Percentiles rank a stretch among this genome's conserved stretches.
Conservation (phyloP, 352 stramenopile species). For the Globisporangium paroecandrum region DNA sequence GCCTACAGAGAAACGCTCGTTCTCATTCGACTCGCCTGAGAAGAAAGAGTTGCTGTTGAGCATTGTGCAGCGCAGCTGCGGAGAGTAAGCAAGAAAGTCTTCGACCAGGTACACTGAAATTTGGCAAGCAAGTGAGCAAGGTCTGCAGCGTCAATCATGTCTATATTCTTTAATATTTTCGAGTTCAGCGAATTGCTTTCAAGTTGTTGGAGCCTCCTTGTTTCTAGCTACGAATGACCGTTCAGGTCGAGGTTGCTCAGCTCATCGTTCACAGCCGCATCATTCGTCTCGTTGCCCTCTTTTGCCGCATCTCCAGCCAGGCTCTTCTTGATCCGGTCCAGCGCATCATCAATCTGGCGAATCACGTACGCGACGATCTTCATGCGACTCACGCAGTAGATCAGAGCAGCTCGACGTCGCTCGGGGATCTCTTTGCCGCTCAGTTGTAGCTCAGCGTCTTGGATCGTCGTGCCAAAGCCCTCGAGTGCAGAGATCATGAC, state of each 20-base stretch:
- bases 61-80: conserved; percentile 45
- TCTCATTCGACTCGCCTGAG: conserved; percentile 52
- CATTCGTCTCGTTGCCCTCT: not conserved
- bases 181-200: not conserved
- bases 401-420: conserved; percentile 35
- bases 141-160: not conserved
- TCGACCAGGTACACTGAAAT: not conserved
- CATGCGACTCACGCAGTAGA: conserved; percentile 45
- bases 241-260: conserved; percentile 2
- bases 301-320: not conserved
- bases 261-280: not conserved
- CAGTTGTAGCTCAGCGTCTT: conserved; percentile 29
- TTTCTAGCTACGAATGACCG: not conserved
- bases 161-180: not conserved
- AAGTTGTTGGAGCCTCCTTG: not conserved
- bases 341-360: conserved; percentile 35
- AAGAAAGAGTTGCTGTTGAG: conserved; percentile 48
- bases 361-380: conserved; percentile 36
- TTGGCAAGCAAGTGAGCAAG: not conserved
- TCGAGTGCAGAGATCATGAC: conserved; percentile 17
- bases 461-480: conserved; percentile 20
- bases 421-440: conserved; percentile 16
- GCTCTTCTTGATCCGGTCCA: conserved; percentile 8
- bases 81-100: not conserved
- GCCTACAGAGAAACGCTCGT: conserved; percentile 59